Base-by-base conservation (phyloP, 768 basidiomycete genomes). In the Boletus reticulatus region DNA sequence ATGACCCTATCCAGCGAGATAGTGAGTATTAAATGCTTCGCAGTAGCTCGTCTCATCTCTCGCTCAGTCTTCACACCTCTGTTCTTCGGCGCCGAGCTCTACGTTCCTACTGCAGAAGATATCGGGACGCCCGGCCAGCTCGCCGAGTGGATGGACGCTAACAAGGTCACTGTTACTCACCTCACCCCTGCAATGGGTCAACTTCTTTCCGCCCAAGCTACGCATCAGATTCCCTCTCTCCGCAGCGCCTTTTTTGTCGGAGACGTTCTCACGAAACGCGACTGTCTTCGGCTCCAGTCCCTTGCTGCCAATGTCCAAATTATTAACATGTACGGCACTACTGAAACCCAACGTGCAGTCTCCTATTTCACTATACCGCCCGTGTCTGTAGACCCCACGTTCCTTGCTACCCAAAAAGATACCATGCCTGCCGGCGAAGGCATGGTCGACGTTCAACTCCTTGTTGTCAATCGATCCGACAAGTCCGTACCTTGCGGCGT, bases 301-400 rank as follows among this genome's bases (percentile, higher is more conserved):
- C 86, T 99, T 46, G 97, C 96, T 3, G 76, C 84, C 13, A 97
- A 98, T 63, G 94, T 95, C 14, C 79, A 85, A 34, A 98, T 99
- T 68, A 87, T 98, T 73, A 99, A 99, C 79, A 99, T 99, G 97
- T 99, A 98, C 71, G 97, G 97, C 16, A 98, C 97, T 8, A 99
- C 97, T 20, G 97, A 99, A 74, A 98, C 97, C 9, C 97, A 99
- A 71, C 91, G 97, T 50, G 97, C 97, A 3, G 97, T 99, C 11
- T 98, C 95, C 20, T 98, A 98, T 75, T 98, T 95, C 68, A 81
- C 86, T 20, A 93, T 98, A 62, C 94, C 96, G 3, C 83, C 90
- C 50, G 82, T 96, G 10, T 76, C 86, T 9, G 79, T 80, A 52
- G 94, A 98, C 67, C 81, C 88, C 1, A 94, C 94, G 2, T 98